A percentile compares a stretch with the other conserved stretches of the same genome.
Conservation (phyloP, 371 early-diverging fungal genomes). For the Mucor circinelloides region DNA sequence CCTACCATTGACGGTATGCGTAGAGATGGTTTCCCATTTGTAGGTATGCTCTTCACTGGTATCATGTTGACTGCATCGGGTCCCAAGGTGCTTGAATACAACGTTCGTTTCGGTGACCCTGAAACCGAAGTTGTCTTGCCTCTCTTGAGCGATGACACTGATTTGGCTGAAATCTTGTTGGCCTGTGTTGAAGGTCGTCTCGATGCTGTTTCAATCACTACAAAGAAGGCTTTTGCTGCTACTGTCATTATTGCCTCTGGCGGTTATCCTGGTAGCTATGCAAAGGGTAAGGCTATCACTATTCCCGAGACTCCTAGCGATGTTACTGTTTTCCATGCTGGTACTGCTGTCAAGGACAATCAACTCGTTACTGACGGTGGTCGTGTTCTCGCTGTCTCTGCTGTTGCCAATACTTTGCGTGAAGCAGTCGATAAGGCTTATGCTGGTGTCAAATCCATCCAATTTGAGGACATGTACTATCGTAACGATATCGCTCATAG, state of each 20-base stretch:
- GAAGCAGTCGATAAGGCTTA: slow-evolving; percentile 82
- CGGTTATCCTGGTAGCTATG: slow-evolving; percentile 91
- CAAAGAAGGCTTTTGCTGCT: slow-evolving; percentile 78
- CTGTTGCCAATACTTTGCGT: slow-evolving; percentile 70
- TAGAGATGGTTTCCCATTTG: slow-evolving; percentile 92
- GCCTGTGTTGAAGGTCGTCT: slow-evolving; percentile 90
- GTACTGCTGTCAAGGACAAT: slow-evolving; percentile 65
- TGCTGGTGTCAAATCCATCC: slow-evolving; percentile 63
- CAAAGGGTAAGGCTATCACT: slow-evolving; percentile 80
- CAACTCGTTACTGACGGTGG: slow-evolving; percentile 90
- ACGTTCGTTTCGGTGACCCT: slow-evolving; percentile 97
- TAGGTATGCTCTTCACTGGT: slow-evolving; percentile 97
- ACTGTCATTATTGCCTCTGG: slow-evolving; percentile 92
- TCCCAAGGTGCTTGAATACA: slow-evolving; percentile 95
- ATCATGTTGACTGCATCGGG: slow-evolving; percentile 91
- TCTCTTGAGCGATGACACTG: slow-evolving; percentile 79
- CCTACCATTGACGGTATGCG: slow-evolving; percentile 97
- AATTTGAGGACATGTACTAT: slow-evolving; percentile 85
- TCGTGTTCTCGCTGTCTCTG: slow-evolving; percentile 93
- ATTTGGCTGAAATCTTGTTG: slow-evolving; percentile 87
- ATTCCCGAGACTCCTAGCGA: slow-evolving; percentile 50
- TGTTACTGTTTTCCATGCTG: slow-evolving; percentile 91
- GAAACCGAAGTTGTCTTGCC: slow-evolving; percentile 96
- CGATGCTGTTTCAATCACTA: slow-evolving; percentile 81
- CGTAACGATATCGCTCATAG: slow-evolving; percentile 93